Base-by-base conservation (phyloP, 2,329 filamentous ascomycete genomes). In the Domatiomyces globalis region DNA sequence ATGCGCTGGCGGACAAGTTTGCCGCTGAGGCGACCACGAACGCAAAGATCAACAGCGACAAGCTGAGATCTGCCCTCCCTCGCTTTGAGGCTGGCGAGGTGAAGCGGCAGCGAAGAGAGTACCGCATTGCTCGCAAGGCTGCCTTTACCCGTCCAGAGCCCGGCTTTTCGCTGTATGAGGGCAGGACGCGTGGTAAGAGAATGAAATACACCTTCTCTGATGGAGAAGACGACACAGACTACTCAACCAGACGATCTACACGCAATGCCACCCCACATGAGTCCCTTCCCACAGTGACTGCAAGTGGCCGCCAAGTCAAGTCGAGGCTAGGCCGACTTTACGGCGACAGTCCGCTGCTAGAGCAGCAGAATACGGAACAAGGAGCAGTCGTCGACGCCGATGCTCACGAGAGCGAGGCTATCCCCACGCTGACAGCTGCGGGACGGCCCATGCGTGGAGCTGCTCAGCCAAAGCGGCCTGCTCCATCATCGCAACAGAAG, bases 181-280 rank as follows among this genome's bases (percentile, higher is more conserved):
- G 92, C 48, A 86, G 92, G 49, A 98, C 94, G 4, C 81, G 92
- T 53, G 92, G 92, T 51, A 96, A 98, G 73, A 85, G 90, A 55
- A 85, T 94, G 70, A 94, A 89, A 67, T 98, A 98, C 64, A 98
- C 87, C 0, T 98, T 86, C 64, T 94, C 88, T 0, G 89, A 95
- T 49, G 87, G 94, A 59, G 83, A 83, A 36, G 80, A 83, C 15
- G 79, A 80, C 46, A 73, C 70, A 49, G 77, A 66, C 65, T 78
- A 82, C 5, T 87, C 86, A 10, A 77, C 80, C 17, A 81, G 78
- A 45, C 72, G 75, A 46, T 81, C 79, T 4, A 71, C 71, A 8
- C 71, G 90, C 22, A 85, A 87, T 58, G 81, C 80, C 56, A 87
- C 86, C 0, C 84, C 87, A 0, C 78, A 79, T 43, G 86, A 90